phyloP scores from a whole-genome alignment of 441 rosid species.

The Syzygium syzygioides region DNA sequence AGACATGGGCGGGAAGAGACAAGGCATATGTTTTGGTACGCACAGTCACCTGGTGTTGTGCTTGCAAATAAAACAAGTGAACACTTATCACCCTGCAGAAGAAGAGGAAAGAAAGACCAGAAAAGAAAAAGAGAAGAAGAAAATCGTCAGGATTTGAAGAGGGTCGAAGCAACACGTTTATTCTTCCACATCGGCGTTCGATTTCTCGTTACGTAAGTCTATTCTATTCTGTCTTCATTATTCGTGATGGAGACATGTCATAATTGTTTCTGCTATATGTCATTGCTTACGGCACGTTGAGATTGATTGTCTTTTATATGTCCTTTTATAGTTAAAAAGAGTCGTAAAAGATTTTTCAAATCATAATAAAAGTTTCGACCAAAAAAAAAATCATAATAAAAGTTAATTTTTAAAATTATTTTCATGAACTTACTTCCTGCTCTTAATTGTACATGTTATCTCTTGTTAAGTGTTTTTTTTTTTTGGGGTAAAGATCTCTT shows the following conservation, averaged over 20 bases:
- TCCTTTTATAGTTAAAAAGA: not conserved
- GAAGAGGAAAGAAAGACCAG: not conserved
- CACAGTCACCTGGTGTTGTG: not conserved
- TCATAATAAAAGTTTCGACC: not conserved
- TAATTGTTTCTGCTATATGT: not conserved
- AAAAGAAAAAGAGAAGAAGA: not conserved
- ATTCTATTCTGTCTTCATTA: not conserved
- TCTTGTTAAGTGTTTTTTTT: not conserved
- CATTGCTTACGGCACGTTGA: not conserved
- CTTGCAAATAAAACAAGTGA: not conserved
- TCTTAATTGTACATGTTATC: not conserved
- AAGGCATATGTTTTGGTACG: not conserved
- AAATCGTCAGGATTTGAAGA: not conserved
- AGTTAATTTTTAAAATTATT: not conserved
- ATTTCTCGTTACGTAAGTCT: not conserved
- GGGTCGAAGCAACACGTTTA: not conserved
- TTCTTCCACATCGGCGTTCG: not conserved
- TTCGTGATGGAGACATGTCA: not conserved
- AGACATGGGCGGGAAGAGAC: not conserved
- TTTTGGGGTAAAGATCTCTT: too few species aligned
- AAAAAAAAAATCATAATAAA: not conserved
- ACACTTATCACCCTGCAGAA: not conserved
- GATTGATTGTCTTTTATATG: not conserved
- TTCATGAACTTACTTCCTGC: not conserved
- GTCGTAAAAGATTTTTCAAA: not conserved